Evolutionary conservation across 495 filamentous ascomycete species (phyloP), one percentile per base, ranked within the genome.

Genomic region (Penicillium simplicissimum): DNA sequence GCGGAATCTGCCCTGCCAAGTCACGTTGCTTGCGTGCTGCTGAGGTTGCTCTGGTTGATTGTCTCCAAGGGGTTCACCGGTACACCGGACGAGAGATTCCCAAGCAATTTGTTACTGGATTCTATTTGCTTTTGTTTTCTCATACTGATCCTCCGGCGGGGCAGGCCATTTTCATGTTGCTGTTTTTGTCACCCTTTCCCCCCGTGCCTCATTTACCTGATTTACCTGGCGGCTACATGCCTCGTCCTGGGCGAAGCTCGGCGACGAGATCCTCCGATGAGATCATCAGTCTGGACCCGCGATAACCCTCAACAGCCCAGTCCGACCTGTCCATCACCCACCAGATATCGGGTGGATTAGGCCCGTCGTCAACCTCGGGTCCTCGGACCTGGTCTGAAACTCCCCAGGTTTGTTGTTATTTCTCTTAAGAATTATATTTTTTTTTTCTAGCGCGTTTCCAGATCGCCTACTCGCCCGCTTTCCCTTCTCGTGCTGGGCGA

Each of bases 271-370:
- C 45, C 38, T 37, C 55, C 65, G 59, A 63, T 67, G 57, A 61
- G 59, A 59, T 64, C 65, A 70, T 62, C 56, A 15, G 21, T 33
- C 51, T 17, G 19, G 14, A 48, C 37, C 52, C 52, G 47, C 54
- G 58, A 57, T 37, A 57, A 58, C 59, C 49, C 19, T 31, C 51
- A 28, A 42, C 10, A 10, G 19, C 19, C 14, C 35, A 25, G 9
- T 28, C 47, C 19, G 36, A 21, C n/a, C 13, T 35, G 40, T n/a
- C 17, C 8, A 34, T 49, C 37, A 17, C 36, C 5, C 3, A 38
- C 34, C 11, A 19, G 52, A 36, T 58, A 59, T 65, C 67, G 67
- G 67, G 67, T 70, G 58, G 59, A 67, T 67, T 67, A 70, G 67
- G 65, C 63, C 58, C 59, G 25, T 21, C 33, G 34, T 51, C 55